These are phyloP conservation scores for Pichia nakasei DNA, from an alignment of 805 yeast genomes.

Conservation along the genomic window DNA sequence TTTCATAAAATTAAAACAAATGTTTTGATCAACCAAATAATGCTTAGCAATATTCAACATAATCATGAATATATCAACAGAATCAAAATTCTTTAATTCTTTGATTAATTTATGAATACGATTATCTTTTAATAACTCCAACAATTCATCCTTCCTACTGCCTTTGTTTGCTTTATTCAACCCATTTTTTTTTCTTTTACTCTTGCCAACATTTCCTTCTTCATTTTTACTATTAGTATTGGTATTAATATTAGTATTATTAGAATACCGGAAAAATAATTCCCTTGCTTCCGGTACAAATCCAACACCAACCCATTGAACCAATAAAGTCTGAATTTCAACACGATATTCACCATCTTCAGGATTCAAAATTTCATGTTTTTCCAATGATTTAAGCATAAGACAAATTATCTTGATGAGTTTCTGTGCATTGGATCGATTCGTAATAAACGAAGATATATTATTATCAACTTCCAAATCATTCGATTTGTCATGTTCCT, in stretches of 20 bases:
- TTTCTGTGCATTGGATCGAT: slow-evolving; percentile 28
- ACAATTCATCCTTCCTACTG: no score
- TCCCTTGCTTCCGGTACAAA: slow-evolving; percentile 52
- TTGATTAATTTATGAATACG: slow-evolving; percentile 4
- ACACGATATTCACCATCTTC: slow-evolving; percentile 44
- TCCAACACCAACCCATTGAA: slow-evolving; percentile 53
- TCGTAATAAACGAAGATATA: slow-evolving; percentile 17
- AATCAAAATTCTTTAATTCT: slow-evolving; percentile 6
- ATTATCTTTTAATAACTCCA: background rate
- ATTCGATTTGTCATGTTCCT: background rate
- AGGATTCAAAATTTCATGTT: slow-evolving; percentile 32
- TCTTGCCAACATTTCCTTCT: background rate
- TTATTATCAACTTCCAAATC: background rate
- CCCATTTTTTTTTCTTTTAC: background rate
- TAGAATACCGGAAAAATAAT: slow-evolving; percentile 29
- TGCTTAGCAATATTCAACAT: slow-evolving; percentile 15
- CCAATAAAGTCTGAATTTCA: slow-evolving; percentile 50
- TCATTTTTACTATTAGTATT: background rate
- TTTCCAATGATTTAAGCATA: slow-evolving; percentile 48
- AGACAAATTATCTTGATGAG: slow-evolving; percentile 49
- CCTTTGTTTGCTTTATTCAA: background rate
- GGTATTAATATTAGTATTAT: background rate
- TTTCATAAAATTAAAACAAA: slow-evolving; percentile 16
- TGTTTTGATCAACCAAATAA: slow-evolving; percentile 13
- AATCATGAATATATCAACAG: slow-evolving; percentile 12